A percentile compares a stretch with the other conserved stretches of the same genome.
phyloP scores from a whole-genome alignment of 1,139 yeast genomes.

The Candida frijolesensis region DNA sequence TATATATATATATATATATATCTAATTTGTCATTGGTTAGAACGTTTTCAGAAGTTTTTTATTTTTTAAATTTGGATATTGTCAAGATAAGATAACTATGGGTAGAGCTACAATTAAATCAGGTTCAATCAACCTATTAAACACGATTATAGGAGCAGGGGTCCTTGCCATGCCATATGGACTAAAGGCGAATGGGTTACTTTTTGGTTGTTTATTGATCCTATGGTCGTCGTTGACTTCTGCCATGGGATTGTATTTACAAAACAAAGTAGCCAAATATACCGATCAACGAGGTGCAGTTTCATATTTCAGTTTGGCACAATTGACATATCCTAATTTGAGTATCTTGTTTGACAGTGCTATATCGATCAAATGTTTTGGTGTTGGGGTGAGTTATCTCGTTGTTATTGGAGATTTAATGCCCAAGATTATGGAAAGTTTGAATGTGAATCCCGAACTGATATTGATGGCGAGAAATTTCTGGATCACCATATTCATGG shows the following conservation, averaged over 20 bases:
- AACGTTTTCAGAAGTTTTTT: background rate
- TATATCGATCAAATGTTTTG: conserved; percentile 71
- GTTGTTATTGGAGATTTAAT: conserved; percentile 89
- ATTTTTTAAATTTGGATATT: background rate
- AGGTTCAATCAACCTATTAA: conserved; percentile 53
- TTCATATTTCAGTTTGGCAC: conserved; percentile 54
- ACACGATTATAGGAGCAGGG: conserved; percentile 61
- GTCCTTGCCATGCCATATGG: conserved; percentile 61
- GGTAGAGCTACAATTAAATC: conserved; percentile 47
- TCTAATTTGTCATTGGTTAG: background rate
- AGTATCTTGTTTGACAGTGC: conserved; percentile 51
- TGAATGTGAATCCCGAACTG: conserved; percentile 27
- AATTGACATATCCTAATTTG: conserved; percentile 55
- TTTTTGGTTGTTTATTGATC: conserved; percentile 49
- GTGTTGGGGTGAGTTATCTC: conserved; percentile 86
- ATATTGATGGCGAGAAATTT: conserved; percentile 49
- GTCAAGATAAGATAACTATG: conserved; percentile 15
- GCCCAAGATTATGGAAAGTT: conserved; percentile 67
- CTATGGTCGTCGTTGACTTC: conserved; percentile 53
- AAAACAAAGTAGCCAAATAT: conserved; percentile 52
- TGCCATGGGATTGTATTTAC: conserved; percentile 54
- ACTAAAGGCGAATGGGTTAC: conserved; percentile 50
- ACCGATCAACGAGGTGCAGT: conserved; percentile 52
- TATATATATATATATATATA: too few species aligned
- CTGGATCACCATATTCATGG: conserved; percentile 70